phyloP scores from a whole-genome alignment of 2,329 filamentous ascomycete species.

The Teratosphaeria nubilosa region DNA sequence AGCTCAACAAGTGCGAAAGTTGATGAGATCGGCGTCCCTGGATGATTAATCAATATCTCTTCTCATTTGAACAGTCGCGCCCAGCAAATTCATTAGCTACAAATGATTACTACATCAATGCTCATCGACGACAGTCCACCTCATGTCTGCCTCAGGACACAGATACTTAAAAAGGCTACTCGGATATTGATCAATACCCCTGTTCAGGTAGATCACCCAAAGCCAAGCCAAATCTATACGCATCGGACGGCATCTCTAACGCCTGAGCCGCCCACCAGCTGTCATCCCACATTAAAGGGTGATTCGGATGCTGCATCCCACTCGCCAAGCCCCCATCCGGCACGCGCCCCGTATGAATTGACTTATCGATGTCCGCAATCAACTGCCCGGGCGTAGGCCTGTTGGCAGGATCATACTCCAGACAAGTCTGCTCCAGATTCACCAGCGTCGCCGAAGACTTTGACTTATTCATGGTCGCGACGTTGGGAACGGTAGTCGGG shows the following conservation, averaged over 20 bases:
- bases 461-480: background rate
- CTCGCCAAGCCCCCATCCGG: background rate
- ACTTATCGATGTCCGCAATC: background rate
- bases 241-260: background rate
- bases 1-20: too few species aligned
- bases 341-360: background rate
- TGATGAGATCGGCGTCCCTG: too few species aligned
- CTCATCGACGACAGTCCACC: background rate
- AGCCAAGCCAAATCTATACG: background rate
- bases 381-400: background rate
- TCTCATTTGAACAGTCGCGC: background rate
- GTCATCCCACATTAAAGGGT: too few species aligned
- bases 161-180: too few species aligned
- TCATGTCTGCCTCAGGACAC: too few species aligned
- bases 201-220: too few species aligned
- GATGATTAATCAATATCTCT: background rate
- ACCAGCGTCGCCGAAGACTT: background rate
- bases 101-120: background rate
- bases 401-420: background rate
- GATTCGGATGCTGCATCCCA: background rate
- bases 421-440: background rate
- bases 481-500: background rate
- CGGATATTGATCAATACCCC: too few species aligned
- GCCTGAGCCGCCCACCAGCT: background rate
- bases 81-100: too few species aligned